Base-by-base conservation (phyloP, 371 early-diverging fungal genomes). In the Mucor irregularis region DNA sequence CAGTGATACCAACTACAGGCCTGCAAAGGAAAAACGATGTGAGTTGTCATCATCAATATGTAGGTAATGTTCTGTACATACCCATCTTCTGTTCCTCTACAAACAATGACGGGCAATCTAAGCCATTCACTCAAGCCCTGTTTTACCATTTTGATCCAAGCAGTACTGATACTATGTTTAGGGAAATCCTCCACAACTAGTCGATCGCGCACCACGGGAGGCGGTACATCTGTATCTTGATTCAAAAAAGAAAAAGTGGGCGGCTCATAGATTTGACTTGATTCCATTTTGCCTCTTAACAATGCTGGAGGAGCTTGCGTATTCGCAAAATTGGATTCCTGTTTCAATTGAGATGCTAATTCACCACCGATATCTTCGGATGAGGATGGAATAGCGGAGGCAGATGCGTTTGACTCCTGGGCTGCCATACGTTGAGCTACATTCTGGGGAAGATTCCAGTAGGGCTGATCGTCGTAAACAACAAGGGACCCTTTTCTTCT, bases 101-200 rank as follows among this genome's bases (percentile, higher is more conserved):
- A 87, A 17, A 89, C 71, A 64, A 88, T 89, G 7, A 85, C 82
- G 21, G 88, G 89, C 5, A 88, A 55, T 29, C 84, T 53, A 1
- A 88, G 35, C 89, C 89, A 88, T 59, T 89, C 88, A 33, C 76
- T 74, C 29, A 88, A 47, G 3, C 77, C 89, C 59, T 88, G 86
- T 48, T 85, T 84, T 11, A 88, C 75, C 86, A 89, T 84, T 49
- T 89, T 89, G 40, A 89, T 87, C 86, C 86, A 89, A 3, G 76
- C 82, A 0, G 88, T 87, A 49, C 80, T 80, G 21, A 88, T 83
- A 16, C 73, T 78, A 16, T 88, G 82, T 11, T 59, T 58, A 9
- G 85, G 84, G 40, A 83, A 88, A 54, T 89, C 89, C 26, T 87
- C 87, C 54, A 89, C 74, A 2, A 73, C 76, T 21, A 89, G 53